Evolutionary conservation across 441 rosid species (phyloP).

Genomic region (Dalechampia spathulata): DNA sequence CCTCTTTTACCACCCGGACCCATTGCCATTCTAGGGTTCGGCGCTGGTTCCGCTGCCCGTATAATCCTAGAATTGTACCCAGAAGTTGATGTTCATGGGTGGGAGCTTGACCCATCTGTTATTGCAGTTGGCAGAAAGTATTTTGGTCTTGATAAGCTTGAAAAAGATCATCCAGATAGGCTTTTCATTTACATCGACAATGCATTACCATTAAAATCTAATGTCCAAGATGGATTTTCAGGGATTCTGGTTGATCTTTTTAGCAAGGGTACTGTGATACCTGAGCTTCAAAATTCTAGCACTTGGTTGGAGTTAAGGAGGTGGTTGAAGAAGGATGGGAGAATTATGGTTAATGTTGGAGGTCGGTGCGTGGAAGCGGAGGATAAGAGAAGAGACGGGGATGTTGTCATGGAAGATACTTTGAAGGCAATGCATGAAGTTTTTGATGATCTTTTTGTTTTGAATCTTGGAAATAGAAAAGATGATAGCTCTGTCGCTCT

Average conservation of each 20-base stretch:
- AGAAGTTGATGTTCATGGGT: constrained; percentile 50
- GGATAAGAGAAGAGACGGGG: constrained; percentile 56
- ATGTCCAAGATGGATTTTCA: constrained; percentile 46
- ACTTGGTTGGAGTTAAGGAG: constrained; percentile 54
- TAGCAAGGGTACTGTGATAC: constrained; percentile 58
- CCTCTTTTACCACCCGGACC: constrained; percentile 70
- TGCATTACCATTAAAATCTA: constrained; percentile 49
- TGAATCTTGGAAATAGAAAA: constrained; percentile 40
- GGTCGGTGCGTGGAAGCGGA: constrained; percentile 83
- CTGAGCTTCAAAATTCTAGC: constrained; percentile 74
- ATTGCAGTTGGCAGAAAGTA: constrained; percentile 63
- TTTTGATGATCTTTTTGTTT: constrained; percentile 48
- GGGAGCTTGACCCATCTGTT: constrained; percentile 87
- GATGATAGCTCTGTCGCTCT: constrained; percentile 73
- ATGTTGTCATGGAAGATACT: constrained; percentile 59
- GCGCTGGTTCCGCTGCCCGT: constrained; percentile 79
- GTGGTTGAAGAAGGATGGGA: constrained; percentile 58
- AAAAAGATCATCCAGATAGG: constrained; percentile 47
- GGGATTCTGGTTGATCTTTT: constrained; percentile 79
- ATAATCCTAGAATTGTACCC: constrained; percentile 69
- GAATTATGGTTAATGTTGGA: constrained; percentile 81
- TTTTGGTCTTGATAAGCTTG: constrained; percentile 64
- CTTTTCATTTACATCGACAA: constrained; percentile 57
- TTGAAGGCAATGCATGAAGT: constrained; percentile 55
- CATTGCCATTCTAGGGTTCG: constrained; percentile 72